Conservation (phyloP, 768 basidiomycete genomes). For the Coprinopsis strossmayeri region DNA sequence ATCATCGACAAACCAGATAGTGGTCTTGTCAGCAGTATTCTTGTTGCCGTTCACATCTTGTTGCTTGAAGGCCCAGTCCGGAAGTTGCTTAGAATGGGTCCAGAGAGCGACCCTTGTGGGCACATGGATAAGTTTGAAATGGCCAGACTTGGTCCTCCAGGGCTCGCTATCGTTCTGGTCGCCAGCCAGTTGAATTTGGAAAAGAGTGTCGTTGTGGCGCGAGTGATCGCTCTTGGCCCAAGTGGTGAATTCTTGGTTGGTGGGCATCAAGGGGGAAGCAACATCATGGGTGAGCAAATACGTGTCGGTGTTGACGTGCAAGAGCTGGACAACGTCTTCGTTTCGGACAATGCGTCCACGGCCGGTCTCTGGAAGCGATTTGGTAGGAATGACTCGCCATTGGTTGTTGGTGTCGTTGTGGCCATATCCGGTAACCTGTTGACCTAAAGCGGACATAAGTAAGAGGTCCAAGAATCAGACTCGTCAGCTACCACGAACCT, state of each 20-base stretch:
- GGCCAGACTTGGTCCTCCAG: conserved; percentile 90
- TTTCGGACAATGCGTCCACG: conserved; percentile 90
- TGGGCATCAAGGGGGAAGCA: conserved; percentile 93
- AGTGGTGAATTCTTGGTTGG: conserved; percentile 98
- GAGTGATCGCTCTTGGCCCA: conserved; percentile 73
- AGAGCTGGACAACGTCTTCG: conserved; percentile 80
- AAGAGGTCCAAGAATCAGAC: neutral
- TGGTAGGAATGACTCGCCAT: conserved; percentile 95
- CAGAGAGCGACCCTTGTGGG: conserved; percentile 90
- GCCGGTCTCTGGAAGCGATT: conserved; percentile 88
- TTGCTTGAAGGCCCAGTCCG: conserved; percentile 96
- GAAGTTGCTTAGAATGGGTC: conserved; percentile 81
- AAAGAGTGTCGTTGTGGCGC: conserved; percentile 85
- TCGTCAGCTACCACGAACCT: conserved; percentile 36
- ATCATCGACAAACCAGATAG: conserved; percentile 86
- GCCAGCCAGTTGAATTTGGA: conserved; percentile 68
- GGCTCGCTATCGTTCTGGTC: conserved; percentile 64
- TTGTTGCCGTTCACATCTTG: conserved; percentile 99
- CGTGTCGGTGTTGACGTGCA: conserved; percentile 81
- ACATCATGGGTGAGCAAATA: conserved; percentile 93
- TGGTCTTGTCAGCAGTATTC: conserved; percentile 72
- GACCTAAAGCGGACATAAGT: conserved; percentile 43
- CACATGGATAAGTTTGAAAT: conserved; percentile 87
- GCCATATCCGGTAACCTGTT: conserved; percentile 94
- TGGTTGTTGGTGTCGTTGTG: conserved; percentile 93